phyloP scores from a whole-genome alignment of 2,329 filamentous ascomycete genomes.

The Trichoderma hamatum region DNA sequence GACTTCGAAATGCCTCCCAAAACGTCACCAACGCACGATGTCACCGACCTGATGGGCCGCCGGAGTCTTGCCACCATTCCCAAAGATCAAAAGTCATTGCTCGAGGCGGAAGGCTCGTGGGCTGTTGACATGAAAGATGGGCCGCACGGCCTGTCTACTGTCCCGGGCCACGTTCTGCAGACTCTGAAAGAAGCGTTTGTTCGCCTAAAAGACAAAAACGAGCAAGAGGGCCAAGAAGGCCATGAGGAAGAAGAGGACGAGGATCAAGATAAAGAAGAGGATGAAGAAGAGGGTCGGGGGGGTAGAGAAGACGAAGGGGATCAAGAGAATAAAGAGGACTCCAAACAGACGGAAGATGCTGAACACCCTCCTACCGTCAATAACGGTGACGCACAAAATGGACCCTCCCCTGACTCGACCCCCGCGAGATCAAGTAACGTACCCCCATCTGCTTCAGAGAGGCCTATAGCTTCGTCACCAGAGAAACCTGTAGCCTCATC shows the following conservation, averaged over 20 bases:
- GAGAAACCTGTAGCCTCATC: slow-evolving; percentile 4
- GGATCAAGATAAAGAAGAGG: neutral
- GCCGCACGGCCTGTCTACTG: slow-evolving; percentile 35
- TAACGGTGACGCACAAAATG: neutral
- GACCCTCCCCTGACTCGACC: neutral
- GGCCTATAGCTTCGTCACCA: neutral
- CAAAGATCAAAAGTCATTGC: slow-evolving; percentile 44
- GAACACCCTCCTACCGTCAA: neutral
- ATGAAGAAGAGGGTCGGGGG: neutral
- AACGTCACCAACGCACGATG: slow-evolving; percentile 32
- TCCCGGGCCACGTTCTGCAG: slow-evolving; percentile 44
- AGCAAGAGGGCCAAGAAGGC: neutral
- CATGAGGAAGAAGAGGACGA: neutral
- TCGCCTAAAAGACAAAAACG: slow-evolving; percentile 14
- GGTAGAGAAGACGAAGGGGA: neutral
- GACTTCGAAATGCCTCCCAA: slow-evolving; percentile 34
- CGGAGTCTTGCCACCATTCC: slow-evolving; percentile 41
- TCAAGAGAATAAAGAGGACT: slow-evolving; percentile 13
- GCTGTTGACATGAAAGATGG: slow-evolving; percentile 34
- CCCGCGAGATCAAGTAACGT: slow-evolving; percentile 5
- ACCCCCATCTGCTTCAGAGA: slow-evolving; percentile 17
- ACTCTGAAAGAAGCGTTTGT: slow-evolving; percentile 35
- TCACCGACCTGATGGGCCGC: slow-evolving; percentile 35
- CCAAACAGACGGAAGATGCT: neutral
- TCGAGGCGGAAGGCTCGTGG: slow-evolving; percentile 45